Percentiles rank a stretch among this genome's conserved stretches.
Evolutionary conservation across 768 basidiomycete genomes (phyloP).

Genomic region (Lactarius pseudohatsudake): DNA sequence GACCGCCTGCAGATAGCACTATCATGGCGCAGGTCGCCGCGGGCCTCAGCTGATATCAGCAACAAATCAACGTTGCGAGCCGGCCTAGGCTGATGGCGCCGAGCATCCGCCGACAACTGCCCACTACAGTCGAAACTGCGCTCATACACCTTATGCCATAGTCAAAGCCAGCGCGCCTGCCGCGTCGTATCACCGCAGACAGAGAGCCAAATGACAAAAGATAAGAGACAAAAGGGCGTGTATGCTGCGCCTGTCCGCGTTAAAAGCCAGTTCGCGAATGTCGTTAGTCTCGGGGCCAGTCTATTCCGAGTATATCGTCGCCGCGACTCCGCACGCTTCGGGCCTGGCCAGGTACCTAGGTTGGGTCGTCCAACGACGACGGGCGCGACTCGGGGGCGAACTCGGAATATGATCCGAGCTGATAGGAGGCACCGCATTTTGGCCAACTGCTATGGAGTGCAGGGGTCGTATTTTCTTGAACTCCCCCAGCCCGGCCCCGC

Average conservation of each 20-base stretch:
- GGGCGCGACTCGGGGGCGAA: neutral
- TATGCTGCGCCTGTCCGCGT: neutral
- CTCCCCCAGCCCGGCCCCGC: neutral
- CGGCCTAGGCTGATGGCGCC: neutral
- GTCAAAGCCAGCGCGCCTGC: neutral
- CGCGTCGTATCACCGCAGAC: neutral
- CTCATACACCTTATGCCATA: neutral
- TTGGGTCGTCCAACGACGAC: neutral
- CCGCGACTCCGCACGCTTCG: neutral
- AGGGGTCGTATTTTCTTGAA: neutral
- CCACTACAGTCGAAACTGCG: neutral
- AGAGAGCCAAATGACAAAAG: neutral
- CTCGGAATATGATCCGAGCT: neutral
- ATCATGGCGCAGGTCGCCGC: neutral
- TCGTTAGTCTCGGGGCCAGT: neutral
- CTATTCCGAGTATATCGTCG: neutral
- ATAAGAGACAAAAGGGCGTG: neutral
- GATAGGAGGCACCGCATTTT: neutral
- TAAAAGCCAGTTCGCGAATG: no score
- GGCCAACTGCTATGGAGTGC: neutral
- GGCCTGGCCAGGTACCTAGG: neutral
- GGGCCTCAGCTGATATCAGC: neutral
- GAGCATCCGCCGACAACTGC: neutral
- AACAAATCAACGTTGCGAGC: neutral
- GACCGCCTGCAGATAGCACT: neutral